Base-by-base conservation (phyloP, 345 rosid species). In the Salix koriyanagi region DNA sequence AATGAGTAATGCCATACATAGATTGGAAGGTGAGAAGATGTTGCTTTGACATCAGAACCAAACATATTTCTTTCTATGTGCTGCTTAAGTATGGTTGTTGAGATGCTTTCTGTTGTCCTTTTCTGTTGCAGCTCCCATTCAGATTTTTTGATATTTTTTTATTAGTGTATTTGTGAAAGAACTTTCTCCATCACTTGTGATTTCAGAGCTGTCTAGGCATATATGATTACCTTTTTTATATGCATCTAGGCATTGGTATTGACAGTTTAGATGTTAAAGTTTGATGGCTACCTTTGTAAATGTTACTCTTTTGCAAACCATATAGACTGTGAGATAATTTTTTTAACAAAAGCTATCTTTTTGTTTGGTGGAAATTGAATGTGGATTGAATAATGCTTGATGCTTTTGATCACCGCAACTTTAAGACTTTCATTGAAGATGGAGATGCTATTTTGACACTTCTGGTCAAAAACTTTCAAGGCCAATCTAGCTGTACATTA, bases 11-110 rank as follows among this genome's bases (percentile, higher is more conserved):
- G 79, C 91, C 66, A 84, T 96, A 74, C 85, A 80, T 78, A 88
- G 79, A 39, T 83, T 96, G 70, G 95, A 94, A 91, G 98, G 97
- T 89, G 84, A 16, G 46, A 32, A 76, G 69, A 54, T 76, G 67
- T 76, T 77, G 19, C 39, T 34, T 48, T 69, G 65, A 74, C 16
- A 77, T 79, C 68, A 71, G 61, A 62, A 58, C 64, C 36, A n/a
- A 60, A 39, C 21, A 71, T 25, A 71, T 48, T 52, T 32, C 36
- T 46, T 48, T 13, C 67, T 34, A 52, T 50, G 71, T 23, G 67
- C 56, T 60, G 41, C 28, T 28, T 60, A 54, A 18, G 7, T 69
- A 72, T 76, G 54, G 13, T 72, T 79, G 69, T 75, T 30, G 7
- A 41, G 32, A 48, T 42, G 60, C 70, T 75, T 60, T 6, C 16